Percentiles rank a stretch among this genome's conserved stretches.
Conservation (phyloP, 2,329 filamentous ascomycete species). For the Fusarium protoensiforme region DNA sequence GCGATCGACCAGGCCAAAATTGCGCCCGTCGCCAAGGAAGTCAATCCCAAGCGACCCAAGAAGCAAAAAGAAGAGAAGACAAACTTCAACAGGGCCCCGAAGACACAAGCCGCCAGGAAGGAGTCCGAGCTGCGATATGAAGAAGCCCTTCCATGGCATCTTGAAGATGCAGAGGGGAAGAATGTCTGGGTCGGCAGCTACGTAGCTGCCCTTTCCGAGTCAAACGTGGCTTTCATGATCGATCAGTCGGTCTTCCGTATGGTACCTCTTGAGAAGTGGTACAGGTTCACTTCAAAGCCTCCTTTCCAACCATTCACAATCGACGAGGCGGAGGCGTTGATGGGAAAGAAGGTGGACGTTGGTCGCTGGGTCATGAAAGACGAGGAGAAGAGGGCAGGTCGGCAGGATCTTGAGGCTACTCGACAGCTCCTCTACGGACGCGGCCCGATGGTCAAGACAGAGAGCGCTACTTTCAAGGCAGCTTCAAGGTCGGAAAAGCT, state of each 20-base stretch:
- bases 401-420: slow-evolving; percentile 72
- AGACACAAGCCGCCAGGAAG: slow-evolving; percentile 82
- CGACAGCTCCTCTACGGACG: slow-evolving; percentile 61
- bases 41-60: slow-evolving; percentile 61
- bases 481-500: slow-evolving; percentile 72
- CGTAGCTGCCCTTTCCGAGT: slow-evolving; percentile 86
- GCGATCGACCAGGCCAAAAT: slow-evolving; percentile 93
- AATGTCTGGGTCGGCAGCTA: slow-evolving; percentile 95
- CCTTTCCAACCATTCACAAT: slow-evolving; percentile 81
- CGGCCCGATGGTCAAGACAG: slow-evolving; percentile 72
- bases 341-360: slow-evolving; percentile 81
- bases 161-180: slow-evolving; percentile 96
- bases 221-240: slow-evolving; percentile 83
- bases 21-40: slow-evolving; percentile 78
- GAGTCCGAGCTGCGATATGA: slow-evolving; percentile 83
- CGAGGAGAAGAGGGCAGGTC: slow-evolving; percentile 66
- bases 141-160: slow-evolving; percentile 94
- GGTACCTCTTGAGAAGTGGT: slow-evolving; percentile 95
- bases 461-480: slow-evolving; percentile 72
- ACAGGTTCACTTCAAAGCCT: slow-evolving; percentile 85
- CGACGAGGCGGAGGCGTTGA: slow-evolving; percentile 86
- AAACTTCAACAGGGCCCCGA: slow-evolving; percentile 85
- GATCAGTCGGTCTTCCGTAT: slow-evolving; percentile 79
- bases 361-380: slow-evolving; percentile 84
- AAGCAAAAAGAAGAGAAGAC: slow-evolving; percentile 87